phyloP scores from a whole-genome alignment of 192 early-diverging fungal genomes.

The Mortierella claussenii region DNA sequence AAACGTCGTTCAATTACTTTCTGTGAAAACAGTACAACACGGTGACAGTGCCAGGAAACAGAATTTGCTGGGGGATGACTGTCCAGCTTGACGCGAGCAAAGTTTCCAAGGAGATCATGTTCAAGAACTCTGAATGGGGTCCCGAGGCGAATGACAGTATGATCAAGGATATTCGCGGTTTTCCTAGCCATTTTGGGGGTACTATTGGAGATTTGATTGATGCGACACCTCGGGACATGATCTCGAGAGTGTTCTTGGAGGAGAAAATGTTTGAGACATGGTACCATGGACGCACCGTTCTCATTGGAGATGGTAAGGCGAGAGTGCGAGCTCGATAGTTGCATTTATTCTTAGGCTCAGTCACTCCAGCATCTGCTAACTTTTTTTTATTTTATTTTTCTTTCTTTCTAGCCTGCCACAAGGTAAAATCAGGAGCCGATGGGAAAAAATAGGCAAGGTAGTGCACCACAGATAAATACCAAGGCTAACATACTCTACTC shows the following conservation, averaged over 20 bases:
- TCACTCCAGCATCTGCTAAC: not conserved
- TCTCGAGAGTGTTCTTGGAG: conserved; percentile 10
- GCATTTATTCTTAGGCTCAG: not conserved
- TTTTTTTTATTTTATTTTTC: not conserved
- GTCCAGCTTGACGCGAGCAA: conserved; percentile 5
- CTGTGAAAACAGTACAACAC: conserved; percentile 4
- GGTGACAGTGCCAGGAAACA: conserved; percentile 5
- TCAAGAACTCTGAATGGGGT: conserved; percentile 28
- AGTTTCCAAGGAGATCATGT: not conserved
- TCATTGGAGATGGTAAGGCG: conserved; percentile 21
- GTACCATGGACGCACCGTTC: conserved; percentile 21
- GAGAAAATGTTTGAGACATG: conserved; percentile 35
- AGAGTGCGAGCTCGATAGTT: not conserved
- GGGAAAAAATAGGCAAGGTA: too few relatives aligned
- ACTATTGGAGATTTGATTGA: conserved; percentile 14
- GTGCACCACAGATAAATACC: too few relatives aligned
- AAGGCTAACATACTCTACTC: too few relatives aligned
- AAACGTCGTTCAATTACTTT: too few relatives aligned
- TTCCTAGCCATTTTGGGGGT: conserved; percentile 2
- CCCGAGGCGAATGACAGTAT: conserved; percentile 8
- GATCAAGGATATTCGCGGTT: conserved; percentile 2
- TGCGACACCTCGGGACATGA: conserved; percentile 18
- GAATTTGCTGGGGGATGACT: conserved; percentile 19
- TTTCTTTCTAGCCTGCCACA: conserved; percentile 4
- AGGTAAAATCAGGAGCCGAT: too few relatives aligned